Evolutionary conservation across 2,329 filamentous ascomycete genomes (phyloP), one percentile per base, ranked within the genome.

Genomic region (Scedosporium boydii): DNA sequence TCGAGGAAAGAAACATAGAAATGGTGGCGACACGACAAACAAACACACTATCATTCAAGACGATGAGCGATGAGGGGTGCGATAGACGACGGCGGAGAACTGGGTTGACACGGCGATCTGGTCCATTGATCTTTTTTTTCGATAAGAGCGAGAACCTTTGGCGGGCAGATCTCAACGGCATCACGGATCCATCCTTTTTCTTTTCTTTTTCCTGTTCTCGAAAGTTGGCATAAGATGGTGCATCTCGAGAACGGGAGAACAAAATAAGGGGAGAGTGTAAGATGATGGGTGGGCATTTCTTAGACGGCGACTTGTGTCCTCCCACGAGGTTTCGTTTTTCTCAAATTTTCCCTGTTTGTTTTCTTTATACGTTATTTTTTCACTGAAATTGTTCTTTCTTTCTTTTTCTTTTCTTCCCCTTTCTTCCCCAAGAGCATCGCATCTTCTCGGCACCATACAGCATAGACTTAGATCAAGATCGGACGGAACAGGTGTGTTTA

Each of bases 161-260:
- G 27, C 59, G 59, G 44, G 18, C 41, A 44, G 58, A 59, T 59
- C 41, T 59, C 44, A 18, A 42, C 44, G 58, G 38, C 34, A 59
- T 26, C 18, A 44, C 21, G 58, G 23, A 48, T 46, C 29, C 26
- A 21, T 29, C 27, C 21, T 34, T 34, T 27, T 34, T 48, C 23
- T 29, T 58, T 58, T 21, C 26, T 18, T 38, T 23, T 53, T 29
- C 51, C 14, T 46, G 38, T 53, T 60, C 59, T 42, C 44, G 16
- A 34, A 60, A 60, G 46, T 60, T 60, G 59, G 59, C 59, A 60
- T 60, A 60, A 21, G 42, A 53, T 53, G 44, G 18, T 60, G n/a
- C 44, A 53, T 51, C 14, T 55, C 42, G 42, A 51, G 44, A 41
- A 41, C 42, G 29, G 56, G 57, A 27, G 48, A 53, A 60, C 42